Base-by-base conservation (phyloP, 805 yeast species). In the Ogataea corticis region DNA sequence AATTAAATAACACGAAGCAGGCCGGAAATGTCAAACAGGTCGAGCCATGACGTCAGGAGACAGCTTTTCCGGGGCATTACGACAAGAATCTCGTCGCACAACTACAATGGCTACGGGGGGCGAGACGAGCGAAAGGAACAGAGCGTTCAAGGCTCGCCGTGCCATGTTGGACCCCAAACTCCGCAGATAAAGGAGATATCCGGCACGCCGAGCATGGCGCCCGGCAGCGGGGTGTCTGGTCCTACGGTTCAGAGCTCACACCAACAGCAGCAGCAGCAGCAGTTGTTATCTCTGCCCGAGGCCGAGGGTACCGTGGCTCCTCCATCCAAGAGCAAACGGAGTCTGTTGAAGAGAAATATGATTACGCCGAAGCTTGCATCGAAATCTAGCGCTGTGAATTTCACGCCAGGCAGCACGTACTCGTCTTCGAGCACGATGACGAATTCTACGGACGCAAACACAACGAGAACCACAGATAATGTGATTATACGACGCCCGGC, bases 21-120 rank as follows among this genome's bases (percentile, higher is more conserved):
- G 19, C 6, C 14, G 13, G 39, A 29, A 15, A 61, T 61, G 64
- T 48, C 64, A 14, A 48, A 47, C 19, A 46, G 58, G 31, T 50
- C 63, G 28, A 55, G 52, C 32, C 63, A 59, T 32, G 69, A 65
- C 25, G 65, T 62, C 2, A 54, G 65, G 44, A 45, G 69, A 45
- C 68, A 63, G 44, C 54, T 63, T n/a, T 65, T 65, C 39, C 61
- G 65, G 14, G 68, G 68, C 1, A 65, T 65, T 23, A 60, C 66
- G 2, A 54, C 65, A 15, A 42, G 63, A 23, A 61, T 65, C 19
- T 56, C 64, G 16, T 53, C 63, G 9, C 56, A 59, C 41, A 57
- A 57, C 39, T 39, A 49, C 34, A 45, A 41, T 19, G 35, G 35
- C 4, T 21, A 38, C 17, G 41, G 48, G 21, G 40, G 36, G 34